phyloP scores from a whole-genome alignment of 352 stramenopile species.

The Elongisporangium undulatum region DNA sequence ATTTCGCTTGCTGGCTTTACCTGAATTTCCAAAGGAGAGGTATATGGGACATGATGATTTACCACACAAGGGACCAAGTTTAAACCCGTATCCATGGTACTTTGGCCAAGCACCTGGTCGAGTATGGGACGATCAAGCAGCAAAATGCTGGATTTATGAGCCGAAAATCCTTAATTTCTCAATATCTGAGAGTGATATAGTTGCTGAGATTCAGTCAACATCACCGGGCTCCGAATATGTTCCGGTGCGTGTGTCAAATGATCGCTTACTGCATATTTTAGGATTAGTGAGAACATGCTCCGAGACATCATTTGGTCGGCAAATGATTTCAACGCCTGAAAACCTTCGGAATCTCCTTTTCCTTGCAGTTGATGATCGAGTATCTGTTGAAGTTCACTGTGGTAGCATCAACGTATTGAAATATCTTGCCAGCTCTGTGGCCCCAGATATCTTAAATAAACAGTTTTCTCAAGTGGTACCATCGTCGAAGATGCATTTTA shows the following conservation, averaged over 20 bases:
- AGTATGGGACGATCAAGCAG: slow-evolving; percentile 37
- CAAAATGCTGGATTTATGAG: slow-evolving; percentile 58
- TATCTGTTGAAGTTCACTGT: slow-evolving; percentile 44
- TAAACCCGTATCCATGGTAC: slow-evolving; percentile 69
- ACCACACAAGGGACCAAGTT: slow-evolving; percentile 5
- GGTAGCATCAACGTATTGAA: slow-evolving; percentile 39
- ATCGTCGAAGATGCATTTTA: slow-evolving; percentile 14
- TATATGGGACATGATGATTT: not conserved
- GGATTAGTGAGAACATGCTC: slow-evolving; percentile 56
- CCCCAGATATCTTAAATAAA: slow-evolving; percentile 25
- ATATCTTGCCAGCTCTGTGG: slow-evolving; percentile 30
- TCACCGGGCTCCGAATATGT: slow-evolving; percentile 23
- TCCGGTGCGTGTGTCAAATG: slow-evolving; percentile 23
- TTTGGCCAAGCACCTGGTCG: slow-evolving; percentile 59
- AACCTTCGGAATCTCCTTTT: slow-evolving; percentile 60
- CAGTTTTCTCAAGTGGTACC: slow-evolving; percentile 29
- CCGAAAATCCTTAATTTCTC: slow-evolving; percentile 44
- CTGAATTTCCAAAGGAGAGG: slow-evolving; percentile 23
- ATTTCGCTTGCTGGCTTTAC: slow-evolving; percentile 54
- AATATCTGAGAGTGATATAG: slow-evolving; percentile 45
- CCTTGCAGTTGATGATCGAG: slow-evolving; percentile 42
- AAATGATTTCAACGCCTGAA: slow-evolving; percentile 45
- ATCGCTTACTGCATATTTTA: slow-evolving; percentile 65
- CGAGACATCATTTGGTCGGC: slow-evolving; percentile 46
- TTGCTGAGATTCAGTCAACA: slow-evolving; percentile 41